phyloP scores from a whole-genome alignment of 2,329 filamentous ascomycete species.

The Fonsecaea pugnacius region DNA sequence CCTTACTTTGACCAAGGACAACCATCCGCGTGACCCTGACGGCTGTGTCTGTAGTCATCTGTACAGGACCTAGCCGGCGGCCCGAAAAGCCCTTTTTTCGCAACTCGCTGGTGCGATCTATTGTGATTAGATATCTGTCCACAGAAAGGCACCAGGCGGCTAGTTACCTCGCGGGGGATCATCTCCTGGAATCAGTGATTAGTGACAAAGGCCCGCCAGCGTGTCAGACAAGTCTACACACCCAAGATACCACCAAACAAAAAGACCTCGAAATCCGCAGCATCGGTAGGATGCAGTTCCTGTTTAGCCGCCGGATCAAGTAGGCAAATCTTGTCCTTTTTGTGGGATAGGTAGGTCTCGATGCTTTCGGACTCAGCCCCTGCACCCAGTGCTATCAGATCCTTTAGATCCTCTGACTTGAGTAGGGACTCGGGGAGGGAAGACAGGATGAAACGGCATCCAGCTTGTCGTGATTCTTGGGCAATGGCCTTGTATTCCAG shows the following conservation, averaged over 20 bases:
- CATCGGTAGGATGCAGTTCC: conserved; percentile 84
- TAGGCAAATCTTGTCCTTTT: conserved; percentile 79
- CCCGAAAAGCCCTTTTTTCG: conserved; percentile 91
- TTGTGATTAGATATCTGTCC: background rate
- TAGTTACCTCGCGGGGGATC: conserved; percentile 73
- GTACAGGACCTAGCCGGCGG: conserved; percentile 82
- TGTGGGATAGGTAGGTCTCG: conserved; percentile 75
- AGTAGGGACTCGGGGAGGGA: conserved; percentile 73
- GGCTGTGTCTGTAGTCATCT: conserved; percentile 98
- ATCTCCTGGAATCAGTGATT: conserved; percentile 65
- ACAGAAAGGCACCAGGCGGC: background rate
- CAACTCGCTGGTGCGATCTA: conserved; percentile 80
- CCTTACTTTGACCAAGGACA: conserved; percentile 77
- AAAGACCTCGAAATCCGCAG: conserved; percentile 82
- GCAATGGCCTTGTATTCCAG: conserved; percentile 91
- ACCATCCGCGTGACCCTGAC: conserved; percentile 91
- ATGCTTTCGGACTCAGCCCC: conserved; percentile 76
- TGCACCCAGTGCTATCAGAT: conserved; percentile 63
- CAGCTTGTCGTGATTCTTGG: conserved; percentile 70
- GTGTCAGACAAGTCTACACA: conserved; percentile 45
- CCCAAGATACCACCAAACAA: conserved; percentile 95
- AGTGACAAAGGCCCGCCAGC: background rate
- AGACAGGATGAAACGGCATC: conserved; percentile 76
- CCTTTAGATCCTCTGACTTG: conserved; percentile 64
- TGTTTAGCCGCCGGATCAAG: conserved; percentile 82